Evolutionary conservation across 305 asterid species (phyloP), one percentile per base, ranked within the genome.

Genomic region (Striga hermonthica): DNA sequence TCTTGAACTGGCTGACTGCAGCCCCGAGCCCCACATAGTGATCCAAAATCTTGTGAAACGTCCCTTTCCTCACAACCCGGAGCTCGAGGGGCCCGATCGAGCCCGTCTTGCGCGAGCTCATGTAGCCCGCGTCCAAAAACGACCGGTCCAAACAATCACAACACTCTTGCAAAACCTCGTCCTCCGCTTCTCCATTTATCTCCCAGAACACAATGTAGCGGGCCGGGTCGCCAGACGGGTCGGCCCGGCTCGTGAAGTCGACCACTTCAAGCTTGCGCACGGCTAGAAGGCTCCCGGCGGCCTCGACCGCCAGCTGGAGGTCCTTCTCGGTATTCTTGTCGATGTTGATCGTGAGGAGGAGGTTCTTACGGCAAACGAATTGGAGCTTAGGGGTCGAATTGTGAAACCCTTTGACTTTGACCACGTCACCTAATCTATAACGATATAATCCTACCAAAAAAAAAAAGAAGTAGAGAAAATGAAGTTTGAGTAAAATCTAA

Each of bases 311-410:
- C 35, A 88, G 15, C 76, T 93, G 99, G 5, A 93, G 68, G 43
- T 93, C 99, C 78, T 90, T 90, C 76, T 93, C 99, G 0, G 96
- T 90, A 82, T 80, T 93, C 75, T 93, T 93, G 89, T 93, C 99
- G 16, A 93, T 90, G 83, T 93, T 90, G 62, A 93, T 70, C 4
- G 85, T 80, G 36, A 93, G 94, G 1, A 88, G 83, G 47, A 93
- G 96, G 65, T 86, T 93, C 40, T 86, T 80, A 57, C 99, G 65
- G 81, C 97, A 86, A 11, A 93, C 56, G 72, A 90, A 93, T 43
- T 88, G 89, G 40, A 93, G 95, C 83, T 84, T 89, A 0, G 99
- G 97, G 3, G 96, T 90, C 12, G 86, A 67, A 80, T 93, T 90
- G 81, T 88, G 86, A 78, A 90, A 93, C 0, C 99, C 96, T 63